These are phyloP conservation scores for Blastosporella zonata DNA, from an alignment of 1,284 basidiomycete genomes.

Conservation along the genomic window DNA sequence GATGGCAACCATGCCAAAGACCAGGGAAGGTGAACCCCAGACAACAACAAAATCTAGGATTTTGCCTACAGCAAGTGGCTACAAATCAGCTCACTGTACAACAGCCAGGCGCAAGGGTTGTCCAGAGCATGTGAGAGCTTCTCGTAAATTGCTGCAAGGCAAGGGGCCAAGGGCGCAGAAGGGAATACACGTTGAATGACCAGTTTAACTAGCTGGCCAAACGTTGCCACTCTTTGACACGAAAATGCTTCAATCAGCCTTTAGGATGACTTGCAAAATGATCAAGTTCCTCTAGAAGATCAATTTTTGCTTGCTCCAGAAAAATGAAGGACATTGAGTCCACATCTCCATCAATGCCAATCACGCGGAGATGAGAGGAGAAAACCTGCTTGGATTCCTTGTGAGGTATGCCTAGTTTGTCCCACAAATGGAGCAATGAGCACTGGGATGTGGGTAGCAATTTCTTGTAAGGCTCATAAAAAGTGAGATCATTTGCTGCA, in stretches of 20 bases:
- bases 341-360: slow-evolving; percentile 12
- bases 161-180: slow-evolving; percentile 28
- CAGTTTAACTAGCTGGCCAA: slow-evolving; percentile 32
- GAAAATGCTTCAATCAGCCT: background rate
- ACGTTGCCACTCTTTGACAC: slow-evolving; percentile 21
- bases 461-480: background rate
- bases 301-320: background rate
- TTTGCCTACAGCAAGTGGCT: no score
- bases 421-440: slow-evolving; percentile 34
- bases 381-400: slow-evolving; percentile 33
- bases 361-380: slow-evolving; percentile 22
- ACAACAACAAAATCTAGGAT: no score
- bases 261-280: background rate
- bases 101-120: background rate
- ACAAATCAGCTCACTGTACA: no score
- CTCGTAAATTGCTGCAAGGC: slow-evolving; percentile 12
- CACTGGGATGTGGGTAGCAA: slow-evolving; percentile 24
- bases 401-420: slow-evolving; percentile 18
- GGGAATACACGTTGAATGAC: slow-evolving; percentile 29
- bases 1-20: no score
- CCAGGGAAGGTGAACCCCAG: no score
- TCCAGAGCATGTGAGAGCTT: background rate
- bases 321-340: slow-evolving; percentile 5
- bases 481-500: slow-evolving; percentile 12
- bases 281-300: background rate